These are phyloP conservation scores for Rubia yunnanensis DNA, from an alignment of 257 asterid species.

Conservation along the genomic window DNA sequence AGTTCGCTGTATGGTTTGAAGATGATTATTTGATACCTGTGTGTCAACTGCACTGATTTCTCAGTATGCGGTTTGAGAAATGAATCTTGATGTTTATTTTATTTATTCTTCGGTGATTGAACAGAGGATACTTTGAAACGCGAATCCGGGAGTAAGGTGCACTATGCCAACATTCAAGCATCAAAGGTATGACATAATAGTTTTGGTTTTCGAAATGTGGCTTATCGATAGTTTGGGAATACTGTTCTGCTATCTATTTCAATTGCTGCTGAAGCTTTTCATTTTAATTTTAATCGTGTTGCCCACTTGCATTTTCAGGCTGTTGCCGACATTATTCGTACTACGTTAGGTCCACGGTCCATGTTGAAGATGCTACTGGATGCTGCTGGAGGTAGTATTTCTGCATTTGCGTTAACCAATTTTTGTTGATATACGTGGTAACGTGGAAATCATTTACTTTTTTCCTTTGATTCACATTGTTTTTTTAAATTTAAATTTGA, in stretches of 20 bases:
- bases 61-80: not conserved
- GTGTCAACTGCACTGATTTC: not conserved
- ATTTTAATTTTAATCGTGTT: not conserved
- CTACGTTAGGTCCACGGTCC: slow-evolving; percentile 89
- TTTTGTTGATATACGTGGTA: too few relatives aligned
- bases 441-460: not conserved
- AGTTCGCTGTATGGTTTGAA: not conserved
- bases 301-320: slow-evolving; percentile 37
- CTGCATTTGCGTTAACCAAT: not conserved
- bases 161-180: slow-evolving; percentile 85
- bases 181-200: slow-evolving; percentile 49
- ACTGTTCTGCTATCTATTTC: not conserved
- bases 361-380: slow-evolving; percentile 94
- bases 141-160: slow-evolving; percentile 88
- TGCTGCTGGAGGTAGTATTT: slow-evolving; percentile 60
- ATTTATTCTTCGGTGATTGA: slow-evolving; percentile 5
- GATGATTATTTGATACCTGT: not conserved
- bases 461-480: not conserved
- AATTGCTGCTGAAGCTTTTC: not conserved
- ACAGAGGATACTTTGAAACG: slow-evolving; percentile 85
- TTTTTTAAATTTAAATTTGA: too few relatives aligned
- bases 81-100: not conserved
- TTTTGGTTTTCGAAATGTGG: not conserved
- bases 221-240: not conserved
- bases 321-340: slow-evolving; percentile 89